A percentile compares a stretch with the other conserved stretches of the same genome.
These are phyloP conservation scores for Dactylellina parvicollis DNA, from an alignment of 2,329 filamentous ascomycete species.

Conservation along the genomic window DNA sequence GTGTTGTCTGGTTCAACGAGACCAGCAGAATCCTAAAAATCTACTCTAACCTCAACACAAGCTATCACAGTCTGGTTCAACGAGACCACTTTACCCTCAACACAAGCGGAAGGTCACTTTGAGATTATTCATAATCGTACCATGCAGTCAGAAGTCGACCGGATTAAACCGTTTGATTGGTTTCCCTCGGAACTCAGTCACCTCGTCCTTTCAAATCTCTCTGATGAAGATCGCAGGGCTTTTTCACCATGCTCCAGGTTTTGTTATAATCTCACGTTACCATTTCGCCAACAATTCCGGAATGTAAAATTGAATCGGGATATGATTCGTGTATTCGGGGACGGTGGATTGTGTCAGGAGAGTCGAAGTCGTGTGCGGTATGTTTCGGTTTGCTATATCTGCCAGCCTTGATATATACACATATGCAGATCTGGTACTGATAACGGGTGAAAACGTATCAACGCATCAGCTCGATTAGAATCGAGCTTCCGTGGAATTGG, in stretches of 20 bases:
- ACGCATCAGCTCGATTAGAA: not conserved
- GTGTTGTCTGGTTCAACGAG: no score
- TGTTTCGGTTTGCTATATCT: no score
- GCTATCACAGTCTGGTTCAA: no score
- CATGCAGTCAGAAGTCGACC: no score
- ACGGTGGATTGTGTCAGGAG: not conserved
- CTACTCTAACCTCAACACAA: no score
- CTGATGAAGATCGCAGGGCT: not conserved
- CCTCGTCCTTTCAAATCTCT: not conserved
- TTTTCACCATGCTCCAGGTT: slow-evolving; percentile 2
- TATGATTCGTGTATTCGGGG: not conserved
- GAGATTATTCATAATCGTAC: no score
- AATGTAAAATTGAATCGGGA: not conserved
- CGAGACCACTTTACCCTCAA: no score
- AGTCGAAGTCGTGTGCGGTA: not conserved
- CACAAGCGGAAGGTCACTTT: no score
- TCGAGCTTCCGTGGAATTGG: not conserved
- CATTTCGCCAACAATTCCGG: not conserved
- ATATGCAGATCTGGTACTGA: no score
- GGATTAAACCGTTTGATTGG: not conserved
- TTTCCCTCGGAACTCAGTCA: not conserved
- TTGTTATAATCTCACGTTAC: not conserved
- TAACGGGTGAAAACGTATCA: no score
- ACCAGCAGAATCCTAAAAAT: no score
- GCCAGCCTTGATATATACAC: no score